Evolutionary conservation across 2,329 filamentous ascomycete genomes (phyloP).

Genomic region (Colletotrichum melonis): DNA sequence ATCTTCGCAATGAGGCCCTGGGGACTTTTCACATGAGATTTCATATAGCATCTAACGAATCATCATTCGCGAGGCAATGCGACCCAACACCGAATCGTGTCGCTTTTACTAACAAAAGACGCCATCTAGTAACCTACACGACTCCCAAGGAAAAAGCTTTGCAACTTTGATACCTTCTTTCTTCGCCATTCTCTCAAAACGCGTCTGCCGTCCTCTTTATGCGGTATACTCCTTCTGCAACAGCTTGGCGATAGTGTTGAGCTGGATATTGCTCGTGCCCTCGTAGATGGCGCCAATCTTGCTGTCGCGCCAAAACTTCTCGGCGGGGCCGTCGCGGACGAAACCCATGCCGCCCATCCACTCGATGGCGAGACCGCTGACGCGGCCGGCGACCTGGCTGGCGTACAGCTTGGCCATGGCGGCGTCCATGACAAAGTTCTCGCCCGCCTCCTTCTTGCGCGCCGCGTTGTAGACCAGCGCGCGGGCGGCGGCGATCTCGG

Average conservation of each 20-base stretch:
- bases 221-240: constrained; percentile 71
- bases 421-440: constrained; percentile 94
- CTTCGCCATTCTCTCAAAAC: too few species aligned
- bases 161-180: not conserved
- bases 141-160: not conserved
- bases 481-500: constrained; percentile 90
- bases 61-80: not conserved
- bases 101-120: constrained; percentile 29
- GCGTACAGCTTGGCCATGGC: constrained; percentile 98
- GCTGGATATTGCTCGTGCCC: constrained; percentile 84
- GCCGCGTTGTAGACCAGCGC: constrained; percentile 96
- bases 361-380: constrained; percentile 88
- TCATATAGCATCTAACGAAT: not conserved
- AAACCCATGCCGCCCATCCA: constrained; percentile 99
- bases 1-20: not conserved
- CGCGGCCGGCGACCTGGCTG: constrained; percentile 89
- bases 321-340: constrained; percentile 92
- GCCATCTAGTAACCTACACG: constrained; percentile 30
- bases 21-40: not conserved
- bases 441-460: constrained; percentile 96
- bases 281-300: constrained; percentile 99
- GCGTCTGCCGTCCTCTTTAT: constrained; percentile 37
- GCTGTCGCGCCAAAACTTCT: constrained; percentile 98
- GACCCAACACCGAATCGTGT: constrained; percentile 27
- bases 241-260: constrained; percentile 73